Conservation (phyloP, 208 protist species). For the Endotrypanum monterogeii region DNA sequence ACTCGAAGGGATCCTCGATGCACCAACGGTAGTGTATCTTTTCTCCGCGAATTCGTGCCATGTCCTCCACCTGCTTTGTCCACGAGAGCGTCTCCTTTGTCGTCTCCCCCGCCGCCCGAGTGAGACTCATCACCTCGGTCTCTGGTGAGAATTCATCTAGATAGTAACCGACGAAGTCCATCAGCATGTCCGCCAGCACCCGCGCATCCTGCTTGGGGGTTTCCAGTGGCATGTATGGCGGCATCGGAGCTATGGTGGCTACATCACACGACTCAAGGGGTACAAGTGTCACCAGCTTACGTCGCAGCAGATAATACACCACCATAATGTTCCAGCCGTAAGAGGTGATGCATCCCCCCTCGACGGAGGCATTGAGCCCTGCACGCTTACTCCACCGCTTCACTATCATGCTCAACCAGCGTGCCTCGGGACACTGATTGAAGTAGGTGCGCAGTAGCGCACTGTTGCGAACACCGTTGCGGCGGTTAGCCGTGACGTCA, state of each 20-base stretch:
- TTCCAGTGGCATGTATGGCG: slow-evolving; percentile 30
- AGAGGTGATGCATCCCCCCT: slow-evolving; percentile 80
- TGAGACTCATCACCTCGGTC: slow-evolving; percentile 72
- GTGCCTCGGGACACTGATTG: slow-evolving; percentile 55
- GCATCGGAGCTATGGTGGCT: slow-evolving; percentile 36
- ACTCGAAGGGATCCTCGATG: slow-evolving; percentile 92
- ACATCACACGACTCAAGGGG: slow-evolving; percentile 52
- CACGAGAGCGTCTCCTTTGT: slow-evolving; percentile 72
- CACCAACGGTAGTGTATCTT: slow-evolving; percentile 87
- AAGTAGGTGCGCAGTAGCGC: slow-evolving; percentile 78
- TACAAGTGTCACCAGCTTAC: slow-evolving; percentile 59
- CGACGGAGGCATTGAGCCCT: slow-evolving; percentile 69
- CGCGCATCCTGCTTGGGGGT: slow-evolving; percentile 19
- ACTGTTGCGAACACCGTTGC: slow-evolving; percentile 90
- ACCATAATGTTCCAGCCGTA: slow-evolving; percentile 91
- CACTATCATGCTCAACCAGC: slow-evolving; percentile 76
- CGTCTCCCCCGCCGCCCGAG: slow-evolving; percentile 43
- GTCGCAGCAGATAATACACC: slow-evolving; percentile 79
- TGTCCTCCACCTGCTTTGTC: slow-evolving; percentile 80
- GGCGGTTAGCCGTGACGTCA: slow-evolving; percentile 79
- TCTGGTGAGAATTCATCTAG: slow-evolving; percentile 68
- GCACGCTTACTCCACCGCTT: slow-evolving; percentile 88
- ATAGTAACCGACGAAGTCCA: slow-evolving; percentile 85
- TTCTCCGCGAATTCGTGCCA: slow-evolving; percentile 70
- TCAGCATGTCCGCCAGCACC: slow-evolving; percentile 60